These are phyloP conservation scores for Sporisorium exsertum DNA, from an alignment of 1,284 basidiomycete genomes.

Conservation along the genomic window DNA sequence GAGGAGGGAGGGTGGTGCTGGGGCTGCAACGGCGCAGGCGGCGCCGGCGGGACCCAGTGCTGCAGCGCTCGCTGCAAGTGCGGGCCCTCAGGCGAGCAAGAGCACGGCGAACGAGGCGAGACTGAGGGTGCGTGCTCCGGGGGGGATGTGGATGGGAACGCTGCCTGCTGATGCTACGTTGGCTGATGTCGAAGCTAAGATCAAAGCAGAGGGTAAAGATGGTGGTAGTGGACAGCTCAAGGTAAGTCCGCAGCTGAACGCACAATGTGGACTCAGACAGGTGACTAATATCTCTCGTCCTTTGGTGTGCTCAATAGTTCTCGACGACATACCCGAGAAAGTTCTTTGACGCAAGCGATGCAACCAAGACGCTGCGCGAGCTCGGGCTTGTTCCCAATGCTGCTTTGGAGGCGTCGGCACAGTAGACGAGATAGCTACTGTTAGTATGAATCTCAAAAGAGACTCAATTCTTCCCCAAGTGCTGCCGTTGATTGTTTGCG, in stretches of 20 bases:
- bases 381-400: constrained; percentile 67
- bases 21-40: constrained; percentile 9
- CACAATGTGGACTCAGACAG: no score
- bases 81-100: constrained; percentile 32
- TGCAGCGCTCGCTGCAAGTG: constrained; percentile 38
- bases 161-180: constrained; percentile 59
- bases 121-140: constrained; percentile 60
- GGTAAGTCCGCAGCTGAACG: no score
- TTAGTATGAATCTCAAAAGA: not conserved
- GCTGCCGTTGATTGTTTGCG: not conserved
- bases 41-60: constrained; percentile 36
- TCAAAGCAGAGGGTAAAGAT: constrained; percentile 56
- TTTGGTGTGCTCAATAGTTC: constrained; percentile 49
- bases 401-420: constrained; percentile 59
- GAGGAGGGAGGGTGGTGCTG: constrained; percentile 49
- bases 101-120: constrained; percentile 60
- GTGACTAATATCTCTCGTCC: not conserved
- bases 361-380: constrained; percentile 59
- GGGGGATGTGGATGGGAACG: constrained; percentile 64
- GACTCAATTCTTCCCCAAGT: not conserved
- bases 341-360: constrained; percentile 58
- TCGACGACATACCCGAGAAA: constrained; percentile 66
- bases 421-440: not conserved
- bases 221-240: constrained; percentile 47
- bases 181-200: constrained; percentile 48